phyloP scores from a whole-genome alignment of 495 filamentous ascomycete species.

The Bacidia rubella region DNA sequence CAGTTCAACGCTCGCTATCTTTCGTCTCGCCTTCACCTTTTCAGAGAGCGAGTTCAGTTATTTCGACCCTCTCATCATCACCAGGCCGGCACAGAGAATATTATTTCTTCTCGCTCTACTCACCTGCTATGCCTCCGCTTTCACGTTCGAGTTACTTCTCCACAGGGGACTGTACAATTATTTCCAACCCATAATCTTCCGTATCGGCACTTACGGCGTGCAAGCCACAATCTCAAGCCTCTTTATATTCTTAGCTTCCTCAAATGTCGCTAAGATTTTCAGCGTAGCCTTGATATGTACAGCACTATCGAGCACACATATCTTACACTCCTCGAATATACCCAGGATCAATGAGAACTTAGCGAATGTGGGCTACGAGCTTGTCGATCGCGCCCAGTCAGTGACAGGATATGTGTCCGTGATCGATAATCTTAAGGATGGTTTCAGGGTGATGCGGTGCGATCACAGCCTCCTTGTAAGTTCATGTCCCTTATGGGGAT shows the following conservation, averaged over 20 bases:
- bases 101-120: neutral
- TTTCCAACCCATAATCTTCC: neutral
- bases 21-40: neutral
- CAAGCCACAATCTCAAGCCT: neutral
- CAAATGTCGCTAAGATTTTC: neutral
- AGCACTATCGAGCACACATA: neutral
- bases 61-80: too few relatives aligned
- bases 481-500: too few relatives aligned
- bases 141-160: neutral
- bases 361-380: slow-evolving; percentile 29
- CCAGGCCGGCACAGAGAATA: neutral
- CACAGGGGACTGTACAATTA: neutral
- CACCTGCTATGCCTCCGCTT: neutral
- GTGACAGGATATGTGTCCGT: slow-evolving; percentile 87
- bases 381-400: slow-evolving; percentile 72
- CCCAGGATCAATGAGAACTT: neutral
- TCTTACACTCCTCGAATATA: neutral
- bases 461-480: slow-evolving; percentile 86
- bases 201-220: neutral
- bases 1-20: neutral
- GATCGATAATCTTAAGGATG: slow-evolving; percentile 52
- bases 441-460: slow-evolving; percentile 75
- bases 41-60: too few relatives aligned
- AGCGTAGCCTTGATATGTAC: neutral
- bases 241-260: neutral